A percentile compares a stretch with the other conserved stretches of the same genome.
phyloP scores from a whole-genome alignment of 352 stramenopile genomes.

The Pilasporangium apinafurcum region DNA sequence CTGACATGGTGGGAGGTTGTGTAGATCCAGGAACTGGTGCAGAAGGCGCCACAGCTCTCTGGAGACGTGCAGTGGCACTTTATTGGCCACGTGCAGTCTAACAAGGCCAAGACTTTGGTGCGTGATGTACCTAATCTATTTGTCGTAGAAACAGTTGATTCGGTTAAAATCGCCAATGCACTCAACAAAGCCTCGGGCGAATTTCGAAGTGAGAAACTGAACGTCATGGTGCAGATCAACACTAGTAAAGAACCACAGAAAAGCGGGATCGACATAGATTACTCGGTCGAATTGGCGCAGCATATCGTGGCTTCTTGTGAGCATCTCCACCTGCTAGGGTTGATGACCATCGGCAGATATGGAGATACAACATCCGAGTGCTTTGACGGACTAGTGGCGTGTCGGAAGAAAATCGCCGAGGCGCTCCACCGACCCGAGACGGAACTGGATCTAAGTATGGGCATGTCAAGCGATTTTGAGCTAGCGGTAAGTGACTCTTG shows the following conservation, averaged over 20 bases:
- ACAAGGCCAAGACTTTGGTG: slow-evolving; percentile 94
- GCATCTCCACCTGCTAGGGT: slow-evolving; percentile 89
- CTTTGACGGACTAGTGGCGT: slow-evolving; percentile 87
- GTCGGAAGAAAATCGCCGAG: slow-evolving; percentile 60
- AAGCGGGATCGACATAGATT: slow-evolving; percentile 83
- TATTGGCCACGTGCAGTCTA: slow-evolving; percentile 98
- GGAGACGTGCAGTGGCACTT: slow-evolving; percentile 96
- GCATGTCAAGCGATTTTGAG: slow-evolving; percentile 98
- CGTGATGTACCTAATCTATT: slow-evolving; percentile 90
- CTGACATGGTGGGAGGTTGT: neutral
- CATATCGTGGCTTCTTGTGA: slow-evolving; percentile 90
- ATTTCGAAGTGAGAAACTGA: slow-evolving; percentile 71
- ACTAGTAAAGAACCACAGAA: slow-evolving; percentile 98
- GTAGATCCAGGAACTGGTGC: slow-evolving; percentile 93
- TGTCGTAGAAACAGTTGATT: slow-evolving; percentile 96
- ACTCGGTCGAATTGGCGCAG: slow-evolving; percentile 69
- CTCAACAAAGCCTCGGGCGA: slow-evolving; percentile 85
- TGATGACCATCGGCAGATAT: slow-evolving; percentile 98
- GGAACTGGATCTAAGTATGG: slow-evolving; percentile 96
- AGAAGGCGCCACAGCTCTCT: slow-evolving; percentile 89
- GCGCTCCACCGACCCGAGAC: slow-evolving; percentile 52
- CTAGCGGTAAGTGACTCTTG: slow-evolving; percentile 67
- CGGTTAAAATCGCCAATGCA: slow-evolving; percentile 94
- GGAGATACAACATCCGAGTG: slow-evolving; percentile 89
- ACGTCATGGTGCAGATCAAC: slow-evolving; percentile 98